Base-by-base conservation (phyloP, 768 basidiomycete genomes). In the Zangia roseola region DNA sequence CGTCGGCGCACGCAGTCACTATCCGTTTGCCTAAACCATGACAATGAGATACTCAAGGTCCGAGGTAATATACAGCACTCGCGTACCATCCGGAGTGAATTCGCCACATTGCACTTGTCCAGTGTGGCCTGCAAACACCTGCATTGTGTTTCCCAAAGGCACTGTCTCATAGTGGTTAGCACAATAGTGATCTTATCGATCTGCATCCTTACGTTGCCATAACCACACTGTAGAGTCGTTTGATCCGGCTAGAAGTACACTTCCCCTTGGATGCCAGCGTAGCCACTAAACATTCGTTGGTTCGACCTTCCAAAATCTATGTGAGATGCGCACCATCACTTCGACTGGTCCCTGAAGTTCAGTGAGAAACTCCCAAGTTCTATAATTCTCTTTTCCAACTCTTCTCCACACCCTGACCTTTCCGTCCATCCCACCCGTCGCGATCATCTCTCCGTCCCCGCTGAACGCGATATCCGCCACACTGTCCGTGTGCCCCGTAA, bases 361-460 rank as follows among this genome's bases (percentile, higher is more conserved):
- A 6, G 90, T 94, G 67, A 97, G 72, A 67, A 98, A 95, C 68
- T 97, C 94, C 97, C 97, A 99, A 44, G 72, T 79, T 52, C 74
- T 80, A 71, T 84, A 88, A 52, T 85, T 71, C 38, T 85, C 83
- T 56, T 74, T 86, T 5, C 84, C 86, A 13, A 92, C 87, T 59
- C 92, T 76, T 62, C 87, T 74, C 97, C 97, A 99, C 52, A 99
- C 73, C 53, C 94, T 77, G 33, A 97, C 86, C 65, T 83, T 86
- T 9, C 97, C 97, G 61, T 99, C 97, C 97, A 99, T 98, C 0
- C 97, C 97, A 10, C 95, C 97, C 0, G 94, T 97, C 14, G 94
- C 84, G 49, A 94, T 77, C 79, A 97, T 79, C 70, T 97, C 88
- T 2, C 97, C 97, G 64, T 98, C 95, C 1, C 73, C 59, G 64